Evolutionary conservation across 23 red algal species (phyloP).

Genomic region (Gracilaria caudata): DNA sequence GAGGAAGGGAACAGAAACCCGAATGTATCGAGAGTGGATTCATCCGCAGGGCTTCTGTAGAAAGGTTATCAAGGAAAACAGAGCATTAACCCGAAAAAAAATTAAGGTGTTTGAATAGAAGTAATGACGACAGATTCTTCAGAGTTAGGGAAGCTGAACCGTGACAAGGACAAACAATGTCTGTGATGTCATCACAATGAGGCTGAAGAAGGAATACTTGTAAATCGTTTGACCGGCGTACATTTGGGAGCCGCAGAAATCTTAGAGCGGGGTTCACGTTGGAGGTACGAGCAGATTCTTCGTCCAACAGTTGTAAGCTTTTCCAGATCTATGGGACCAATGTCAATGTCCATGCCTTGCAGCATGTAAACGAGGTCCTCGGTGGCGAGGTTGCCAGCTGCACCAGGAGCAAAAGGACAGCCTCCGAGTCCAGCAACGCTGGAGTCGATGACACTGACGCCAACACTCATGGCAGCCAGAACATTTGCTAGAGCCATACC

Average conservation of each 20-base stretch:
- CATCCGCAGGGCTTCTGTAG: neutral
- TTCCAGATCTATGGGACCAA: conserved; percentile 47
- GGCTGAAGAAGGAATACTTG: neutral
- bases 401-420: conserved; percentile 94
- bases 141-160: neutral
- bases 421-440: conserved; percentile 92
- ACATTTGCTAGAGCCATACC: conserved; percentile 92
- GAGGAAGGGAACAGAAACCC: neutral
- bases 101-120: neutral
- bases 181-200: conserved; percentile 38
- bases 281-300: conserved; percentile 43
- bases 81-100: neutral
- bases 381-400: conserved; percentile 91
- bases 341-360: conserved; percentile 52
- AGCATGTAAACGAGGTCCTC: conserved; percentile 80
- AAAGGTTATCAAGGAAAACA: conserved; percentile 6
- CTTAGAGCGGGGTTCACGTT: conserved; percentile 34
- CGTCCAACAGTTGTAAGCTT: conserved; percentile 38
- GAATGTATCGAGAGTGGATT: neutral
- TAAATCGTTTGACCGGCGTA: neutral
- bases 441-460: conserved; percentile 72
- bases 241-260: neutral
- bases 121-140: neutral
- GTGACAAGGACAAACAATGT: neutral
- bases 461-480: conserved; percentile 73